Base-by-base conservation (phyloP, 2,329 filamentous ascomycete species). In the Aspergillus versicolor region DNA sequence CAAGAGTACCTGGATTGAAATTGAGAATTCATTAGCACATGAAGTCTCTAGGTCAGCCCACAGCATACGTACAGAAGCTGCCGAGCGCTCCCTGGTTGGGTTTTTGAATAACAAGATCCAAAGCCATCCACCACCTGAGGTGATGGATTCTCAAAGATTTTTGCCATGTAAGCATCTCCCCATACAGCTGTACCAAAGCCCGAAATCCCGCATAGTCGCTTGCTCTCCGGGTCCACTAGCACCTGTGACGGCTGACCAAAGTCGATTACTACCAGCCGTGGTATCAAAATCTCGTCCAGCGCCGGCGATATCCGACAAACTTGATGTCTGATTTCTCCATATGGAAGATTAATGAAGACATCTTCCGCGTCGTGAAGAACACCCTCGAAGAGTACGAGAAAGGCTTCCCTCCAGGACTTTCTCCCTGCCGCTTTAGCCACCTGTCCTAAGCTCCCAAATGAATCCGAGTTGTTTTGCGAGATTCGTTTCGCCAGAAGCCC, bases 341-440 rank as follows among this genome's bases (percentile, higher is more conserved):
- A 85, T 0, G 83, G 83, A 6, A 85, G 66, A 56, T 78, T 81
- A 62, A 86, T 77, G 12, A 84, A 78, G 69, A 82, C 81, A 57
- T 86, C 83, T 65, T 86, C 84, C 15, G 78, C 81, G 62, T 86
- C 83, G 15, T 81, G 81, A 22, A 86, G 71, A 8, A 79, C 70
- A 11, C 76, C 72, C 65, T 85, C 83, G 19, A 85, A 71, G 40
- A 85, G 74, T 5, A 67, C 63, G 22, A 78, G 69, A 61, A 85
- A 86, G 12, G 79, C 79, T 54, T 81, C 76, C 52, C 75, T 73
- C 84, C 84, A 86, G 3, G 79, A 79, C n/a, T 62, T 64, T 54
- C 69, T 75, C 15, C 81, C 80, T 22, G 68, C 68, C n/a, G 77
- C 76, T 13, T 67, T 67, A 43, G 76, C 75, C 5, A 83, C 80